These are phyloP conservation scores for Mycena rosella DNA, from an alignment of 768 basidiomycete genomes.

Conservation along the genomic window DNA sequence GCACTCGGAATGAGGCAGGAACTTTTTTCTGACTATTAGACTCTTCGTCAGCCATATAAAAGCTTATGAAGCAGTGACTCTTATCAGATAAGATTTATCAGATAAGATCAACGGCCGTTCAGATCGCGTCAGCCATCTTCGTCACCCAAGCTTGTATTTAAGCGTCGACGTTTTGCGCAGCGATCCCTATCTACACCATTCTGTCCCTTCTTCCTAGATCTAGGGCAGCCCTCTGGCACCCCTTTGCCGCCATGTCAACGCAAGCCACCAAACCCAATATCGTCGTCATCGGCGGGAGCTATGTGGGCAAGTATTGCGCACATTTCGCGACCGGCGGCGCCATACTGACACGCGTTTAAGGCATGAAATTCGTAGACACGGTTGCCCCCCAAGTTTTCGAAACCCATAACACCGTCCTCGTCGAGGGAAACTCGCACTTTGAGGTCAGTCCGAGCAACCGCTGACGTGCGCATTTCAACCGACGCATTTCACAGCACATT, in stretches of 20 bases:
- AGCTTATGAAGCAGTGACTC: no score
- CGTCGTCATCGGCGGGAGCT: slow-evolving; percentile 51
- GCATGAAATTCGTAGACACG: slow-evolving; percentile 39
- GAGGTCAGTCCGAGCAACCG: slow-evolving; percentile 24
- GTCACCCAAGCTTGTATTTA: not conserved
- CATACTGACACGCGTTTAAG: slow-evolving; percentile 7
- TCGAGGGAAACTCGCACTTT: slow-evolving; percentile 53
- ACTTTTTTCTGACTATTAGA: no score
- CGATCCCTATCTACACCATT: slow-evolving; percentile 15
- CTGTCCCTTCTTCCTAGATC: slow-evolving; percentile 10
- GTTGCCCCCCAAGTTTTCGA: slow-evolving; percentile 38
- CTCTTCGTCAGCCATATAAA: no score
- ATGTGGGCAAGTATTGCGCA: slow-evolving; percentile 43
- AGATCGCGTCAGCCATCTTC: not conserved
- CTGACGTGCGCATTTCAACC: not conserved
- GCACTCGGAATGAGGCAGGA: no score
- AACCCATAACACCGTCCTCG: slow-evolving; percentile 45
- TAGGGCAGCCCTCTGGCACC: not conserved
- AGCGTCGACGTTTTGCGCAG: not conserved
- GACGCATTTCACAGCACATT: slow-evolving; percentile 37
- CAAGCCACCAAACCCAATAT: slow-evolving; percentile 43
- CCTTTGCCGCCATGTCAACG: slow-evolving; percentile 15
- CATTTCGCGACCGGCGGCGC: no score
- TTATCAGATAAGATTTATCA: no score
- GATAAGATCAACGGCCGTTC: slow-evolving; percentile 4